Conservation (phyloP, 2,329 filamentous ascomycete species). For the Orbilia javanica region DNA sequence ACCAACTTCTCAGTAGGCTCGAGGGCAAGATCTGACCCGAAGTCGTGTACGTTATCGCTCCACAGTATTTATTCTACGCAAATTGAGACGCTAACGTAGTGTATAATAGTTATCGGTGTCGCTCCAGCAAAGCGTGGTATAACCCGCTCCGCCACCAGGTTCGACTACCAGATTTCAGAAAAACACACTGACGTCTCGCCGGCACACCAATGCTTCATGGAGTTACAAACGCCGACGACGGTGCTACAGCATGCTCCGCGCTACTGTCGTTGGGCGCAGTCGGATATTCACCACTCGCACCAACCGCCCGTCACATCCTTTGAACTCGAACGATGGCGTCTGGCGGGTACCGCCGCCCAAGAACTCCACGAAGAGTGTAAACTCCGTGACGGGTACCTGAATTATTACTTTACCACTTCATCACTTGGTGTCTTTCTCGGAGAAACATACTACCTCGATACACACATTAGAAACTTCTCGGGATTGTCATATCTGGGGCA, state of each 20-base stretch:
- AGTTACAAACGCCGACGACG: conserved; percentile 27
- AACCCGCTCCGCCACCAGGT: conserved; percentile 35
- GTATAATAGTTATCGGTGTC: conserved; percentile 39
- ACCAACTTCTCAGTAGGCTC: conserved; percentile 49
- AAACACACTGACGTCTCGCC: conserved; percentile 38
- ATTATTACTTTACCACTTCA: conserved; percentile 50
- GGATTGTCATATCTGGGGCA: conserved; percentile 44
- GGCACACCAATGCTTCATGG: conserved; percentile 31
- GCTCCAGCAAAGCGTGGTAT: conserved; percentile 34
- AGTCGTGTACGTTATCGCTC: conserved; percentile 36
- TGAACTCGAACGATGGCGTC: conserved; percentile 44
- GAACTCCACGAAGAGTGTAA: conserved; percentile 36
- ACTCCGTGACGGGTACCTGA: conserved; percentile 28
- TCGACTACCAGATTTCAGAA: conserved; percentile 49
- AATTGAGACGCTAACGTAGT: not conserved
- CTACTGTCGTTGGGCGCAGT: conserved; percentile 48
- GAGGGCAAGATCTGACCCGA: conserved; percentile 42
- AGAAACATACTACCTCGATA: conserved; percentile 46
- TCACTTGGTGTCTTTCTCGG: conserved; percentile 43
- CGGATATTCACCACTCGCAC: conserved; percentile 27
- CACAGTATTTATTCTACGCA: not conserved
- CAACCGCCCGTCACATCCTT: conserved; percentile 35
- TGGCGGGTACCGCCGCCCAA: conserved; percentile 37
- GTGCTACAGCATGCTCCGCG: conserved; percentile 34
- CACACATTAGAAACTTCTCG: conserved; percentile 40